Evolutionary conservation across 139 green algal species (phyloP), one percentile per base, ranked within the genome.

Genomic region (Zygnema circumcarinatum): DNA sequence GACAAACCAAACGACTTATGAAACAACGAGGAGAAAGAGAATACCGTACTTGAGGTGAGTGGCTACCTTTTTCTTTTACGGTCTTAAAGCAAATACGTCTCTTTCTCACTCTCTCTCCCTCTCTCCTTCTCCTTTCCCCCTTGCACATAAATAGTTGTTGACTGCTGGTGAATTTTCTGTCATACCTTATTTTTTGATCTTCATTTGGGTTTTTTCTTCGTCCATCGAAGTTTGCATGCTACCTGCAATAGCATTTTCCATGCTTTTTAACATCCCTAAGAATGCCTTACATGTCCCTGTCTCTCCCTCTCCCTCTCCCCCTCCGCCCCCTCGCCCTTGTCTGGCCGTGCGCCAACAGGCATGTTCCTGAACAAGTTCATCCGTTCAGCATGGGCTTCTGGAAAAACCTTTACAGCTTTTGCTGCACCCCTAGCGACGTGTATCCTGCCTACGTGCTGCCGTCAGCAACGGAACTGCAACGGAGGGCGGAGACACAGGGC

Each of bases 1-100:
- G 35, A 85, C 78, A 33, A 53, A 42, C 2, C 78, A 85, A 35
- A 85, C 78, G 16, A 85, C 78, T 0, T 85, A 85, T 80, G 78
- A 85, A 74, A 53, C 39, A 29, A 85, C 78, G 22, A 85, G 78
- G 41, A 85, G 72, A 35, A 42, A 79, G 31, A 22, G 78, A 38
- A 85, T 85, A 42, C 38, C 78, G 31, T 85, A 85, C 33, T 67
- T 85, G 41, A 42, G 78, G 78, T 85, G 25, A 25, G 78, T 62
- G 47, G 7, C 7, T 62, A 25, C 47, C 47, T 16, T 62, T 25
- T 7, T 62, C 47, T 62, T 62, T 62, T 62, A 62, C 47, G 7
- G 47, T 7, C 47, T 62, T 62, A 20, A 31, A 38, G 29, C 41
- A 42, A 81, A 62, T 62, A 25, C 7, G 16, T 62, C 47, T 62